These are phyloP conservation scores for Lactarius vividus DNA, from an alignment of 768 basidiomycete species.

Conservation along the genomic window DNA sequence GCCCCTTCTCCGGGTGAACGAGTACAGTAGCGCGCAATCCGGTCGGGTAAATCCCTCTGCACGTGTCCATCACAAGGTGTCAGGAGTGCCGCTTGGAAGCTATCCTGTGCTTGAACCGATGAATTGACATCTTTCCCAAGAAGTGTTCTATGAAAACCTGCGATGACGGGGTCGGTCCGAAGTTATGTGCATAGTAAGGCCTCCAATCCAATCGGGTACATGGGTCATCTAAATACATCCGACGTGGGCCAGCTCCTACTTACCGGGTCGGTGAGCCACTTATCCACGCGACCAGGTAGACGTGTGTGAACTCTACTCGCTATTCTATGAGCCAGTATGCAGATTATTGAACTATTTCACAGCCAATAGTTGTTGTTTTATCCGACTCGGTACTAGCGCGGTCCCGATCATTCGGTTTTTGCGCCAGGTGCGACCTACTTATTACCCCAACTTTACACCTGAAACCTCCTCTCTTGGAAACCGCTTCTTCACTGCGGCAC, in stretches of 20 bases:
- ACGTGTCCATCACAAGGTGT: neutral
- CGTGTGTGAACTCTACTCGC: neutral
- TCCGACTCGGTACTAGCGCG: neutral
- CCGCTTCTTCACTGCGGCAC: neutral
- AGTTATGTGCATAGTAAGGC: too few species aligned
- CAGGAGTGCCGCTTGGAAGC: neutral
- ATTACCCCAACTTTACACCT: neutral
- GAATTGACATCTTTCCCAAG: neutral
- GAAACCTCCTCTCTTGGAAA: neutral
- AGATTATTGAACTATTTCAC: too few species aligned
- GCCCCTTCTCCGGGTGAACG: neutral
- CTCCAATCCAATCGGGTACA: too few species aligned
- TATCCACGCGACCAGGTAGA: neutral
- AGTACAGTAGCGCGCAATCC: neutral
- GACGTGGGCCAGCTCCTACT: too few species aligned
- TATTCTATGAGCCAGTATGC: neutral
- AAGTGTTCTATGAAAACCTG: neutral
- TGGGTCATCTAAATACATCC: too few species aligned
- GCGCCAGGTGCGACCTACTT: too few species aligned
- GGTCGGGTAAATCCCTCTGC: neutral
- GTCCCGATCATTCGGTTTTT: neutral
- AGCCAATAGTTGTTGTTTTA: neutral
- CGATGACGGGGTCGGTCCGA: neutral
- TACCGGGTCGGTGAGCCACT: too few species aligned
- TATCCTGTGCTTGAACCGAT: neutral